Percentiles rank a stretch among this genome's conserved stretches.
These are phyloP conservation scores for Colletotrichum sp. DNA, from an alignment of 2,329 filamentous ascomycete species.

Conservation along the genomic window DNA sequence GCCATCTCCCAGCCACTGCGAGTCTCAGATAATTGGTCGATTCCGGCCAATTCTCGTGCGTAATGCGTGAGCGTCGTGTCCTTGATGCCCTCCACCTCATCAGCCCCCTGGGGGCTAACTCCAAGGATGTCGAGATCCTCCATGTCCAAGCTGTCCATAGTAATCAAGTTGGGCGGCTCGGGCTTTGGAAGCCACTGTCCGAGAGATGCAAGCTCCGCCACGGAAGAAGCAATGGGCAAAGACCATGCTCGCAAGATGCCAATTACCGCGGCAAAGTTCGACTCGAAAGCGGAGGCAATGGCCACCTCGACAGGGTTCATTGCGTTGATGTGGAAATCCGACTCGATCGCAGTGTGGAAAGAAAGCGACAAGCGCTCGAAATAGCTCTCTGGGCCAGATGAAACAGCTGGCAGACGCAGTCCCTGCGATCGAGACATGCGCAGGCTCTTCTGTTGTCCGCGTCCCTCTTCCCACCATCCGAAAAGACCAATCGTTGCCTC, in stretches of 20 bases:
- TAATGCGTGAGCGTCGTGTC: conserved; percentile 82
- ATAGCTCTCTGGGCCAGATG: conserved; percentile 70
- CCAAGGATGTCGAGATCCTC: conserved; percentile 86
- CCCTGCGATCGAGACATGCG: conserved; percentile 45
- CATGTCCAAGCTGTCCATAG: conserved; percentile 74
- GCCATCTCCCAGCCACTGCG: conserved; percentile 89
- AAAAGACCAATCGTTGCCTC: conserved; percentile 85
- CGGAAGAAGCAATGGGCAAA: conserved; percentile 75
- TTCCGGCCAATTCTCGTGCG: conserved; percentile 68
- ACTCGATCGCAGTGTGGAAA: conserved; percentile 71
- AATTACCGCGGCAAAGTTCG: conserved; percentile 78
- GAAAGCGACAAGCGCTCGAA: conserved; percentile 74
- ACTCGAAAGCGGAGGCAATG: conserved; percentile 82
- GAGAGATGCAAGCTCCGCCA: conserved; percentile 83
- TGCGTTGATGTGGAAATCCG: conserved; percentile 79
- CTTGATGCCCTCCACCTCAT: conserved; percentile 71
- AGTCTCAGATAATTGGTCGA: conserved; percentile 51
- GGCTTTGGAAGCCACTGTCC: conserved; percentile 80
- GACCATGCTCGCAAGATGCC: conserved; percentile 81
- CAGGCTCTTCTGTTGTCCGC: conserved; percentile 49
- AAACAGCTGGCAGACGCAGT: conserved; percentile 39
- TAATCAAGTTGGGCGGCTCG: conserved; percentile 56
- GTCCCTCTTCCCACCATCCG: conserved; percentile 91
- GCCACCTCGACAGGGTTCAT: conserved; percentile 80
- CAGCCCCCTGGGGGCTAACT: conserved; percentile 62